Evolutionary conservation across 768 basidiomycete genomes (phyloP).

Genomic region (Tricholoma terreum): DNA sequence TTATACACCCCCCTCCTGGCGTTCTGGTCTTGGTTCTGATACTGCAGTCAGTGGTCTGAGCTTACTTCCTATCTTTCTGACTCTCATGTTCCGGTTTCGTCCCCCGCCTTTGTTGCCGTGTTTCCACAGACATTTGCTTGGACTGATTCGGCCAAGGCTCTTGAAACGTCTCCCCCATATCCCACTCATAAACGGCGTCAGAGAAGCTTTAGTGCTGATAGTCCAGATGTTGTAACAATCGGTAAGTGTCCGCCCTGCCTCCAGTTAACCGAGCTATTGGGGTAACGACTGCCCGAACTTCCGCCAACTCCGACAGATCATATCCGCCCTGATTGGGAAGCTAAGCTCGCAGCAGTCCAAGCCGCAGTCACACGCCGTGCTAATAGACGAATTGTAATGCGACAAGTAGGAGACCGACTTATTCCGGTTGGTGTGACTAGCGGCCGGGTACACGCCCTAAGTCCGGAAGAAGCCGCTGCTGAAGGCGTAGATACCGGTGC

Average conservation of each 20-base stretch:
- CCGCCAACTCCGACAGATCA: constrained; percentile 57
- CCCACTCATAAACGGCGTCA: constrained; percentile 70
- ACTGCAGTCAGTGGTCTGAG: constrained; percentile 48
- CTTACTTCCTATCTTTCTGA: constrained; percentile 4
- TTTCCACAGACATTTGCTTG: constrained; percentile 29
- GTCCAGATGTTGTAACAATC: constrained; percentile 87
- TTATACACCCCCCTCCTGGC: constrained; percentile 81
- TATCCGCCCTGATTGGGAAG: constrained; percentile 98
- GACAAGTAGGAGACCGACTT: constrained; percentile 95
- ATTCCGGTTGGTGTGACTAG: constrained; percentile 97
- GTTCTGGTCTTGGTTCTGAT: constrained; percentile 74
- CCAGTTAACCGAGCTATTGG: not conserved
- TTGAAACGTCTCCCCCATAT: constrained; percentile 39
- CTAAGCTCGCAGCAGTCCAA: constrained; percentile 88
- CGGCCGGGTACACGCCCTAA: constrained; percentile 71
- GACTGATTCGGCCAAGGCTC: constrained; percentile 52
- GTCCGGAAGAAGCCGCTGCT: constrained; percentile 54
- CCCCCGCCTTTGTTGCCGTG: not conserved
- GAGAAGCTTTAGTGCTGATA: constrained; percentile 85
- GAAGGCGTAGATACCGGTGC: constrained; percentile 22
- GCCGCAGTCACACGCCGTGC: constrained; percentile 96
- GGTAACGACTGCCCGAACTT: not conserved
- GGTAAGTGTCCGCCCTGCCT: constrained; percentile 44
- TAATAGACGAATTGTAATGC: constrained; percentile 95
- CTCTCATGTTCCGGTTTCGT: constrained; percentile 1